Percentiles rank a stretch among this genome's conserved stretches.
These are phyloP conservation scores for Monosporascus sp. DNA, from an alignment of 2,329 filamentous ascomycete genomes.

Conservation along the genomic window DNA sequence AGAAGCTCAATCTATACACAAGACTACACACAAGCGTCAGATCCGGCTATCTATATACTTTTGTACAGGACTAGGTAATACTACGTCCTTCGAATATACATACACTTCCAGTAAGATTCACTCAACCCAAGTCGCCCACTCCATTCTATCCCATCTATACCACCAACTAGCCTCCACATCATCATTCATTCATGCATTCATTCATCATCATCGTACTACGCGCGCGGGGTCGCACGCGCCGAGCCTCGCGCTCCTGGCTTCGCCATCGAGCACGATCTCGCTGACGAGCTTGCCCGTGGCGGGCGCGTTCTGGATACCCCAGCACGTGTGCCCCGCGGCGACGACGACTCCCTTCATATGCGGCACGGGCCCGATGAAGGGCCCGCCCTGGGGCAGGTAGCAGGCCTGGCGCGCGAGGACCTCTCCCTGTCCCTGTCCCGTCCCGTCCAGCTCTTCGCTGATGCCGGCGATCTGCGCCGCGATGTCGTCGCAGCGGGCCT, in stretches of 20 bases:
- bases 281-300: conserved; percentile 63
- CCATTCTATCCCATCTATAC: too few species aligned
- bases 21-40: too few species aligned
- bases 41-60: too few species aligned
- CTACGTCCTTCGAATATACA: too few species aligned
- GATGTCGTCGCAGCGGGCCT: conserved; percentile 61
- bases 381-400: conserved; percentile 67
- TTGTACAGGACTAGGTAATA: too few species aligned
- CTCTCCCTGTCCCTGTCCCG: conserved; percentile 20
- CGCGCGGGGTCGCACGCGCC: conserved; percentile 49
- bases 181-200: too few species aligned
- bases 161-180: too few species aligned
- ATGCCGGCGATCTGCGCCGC: conserved; percentile 55
- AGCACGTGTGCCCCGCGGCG: conserved; percentile 72
- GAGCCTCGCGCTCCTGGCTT: conserved; percentile 52
- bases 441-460: conserved; percentile 44
- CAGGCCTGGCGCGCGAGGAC: conserved; percentile 65
- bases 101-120: too few species aligned
- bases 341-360: conserved; percentile 56
- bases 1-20: too few species aligned
- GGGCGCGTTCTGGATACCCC: conserved; percentile 77
- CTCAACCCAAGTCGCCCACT: too few species aligned
- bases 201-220: conserved; percentile 21
- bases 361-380: conserved; percentile 63
- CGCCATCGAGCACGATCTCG: conserved; percentile 58